Base-by-base conservation (phyloP, 106 monocot species). In the Dendrobium officinale region DNA sequence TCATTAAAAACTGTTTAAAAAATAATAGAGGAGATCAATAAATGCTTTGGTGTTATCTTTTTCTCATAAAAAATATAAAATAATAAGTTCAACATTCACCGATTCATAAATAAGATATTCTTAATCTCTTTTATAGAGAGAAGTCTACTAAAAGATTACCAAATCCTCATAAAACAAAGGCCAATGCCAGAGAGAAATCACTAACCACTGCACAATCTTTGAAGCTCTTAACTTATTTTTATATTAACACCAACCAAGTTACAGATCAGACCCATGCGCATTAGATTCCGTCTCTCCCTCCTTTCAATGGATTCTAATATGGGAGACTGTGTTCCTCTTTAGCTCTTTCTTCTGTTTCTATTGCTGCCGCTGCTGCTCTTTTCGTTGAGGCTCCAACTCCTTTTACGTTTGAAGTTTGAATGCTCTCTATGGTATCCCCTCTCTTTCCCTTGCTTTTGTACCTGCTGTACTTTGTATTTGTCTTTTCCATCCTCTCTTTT, bases 251-350 rank as follows among this genome's bases (percentile, higher is more conserved):
- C 75, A 85, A 75, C 70, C 33, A 87, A 87, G 82, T 85, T 78
- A 81, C 90, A 85, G 90, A 87, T 85, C 85, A 90, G 51, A 15
- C 15, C 51, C 13, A 51, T 51, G 51, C 1, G 15, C 82, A 76
- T 79, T 73, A 83, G 81, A 82, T 86, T 88, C 81, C 77, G 73
- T 78, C 70, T 73, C 77, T 75, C 33, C 37, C 73, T 77, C 41
- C 78, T 20, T 22, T 22, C 42, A 33, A 59, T 49, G 42, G 64
- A 72, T 55, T 70, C 42, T 67, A 8, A 26, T 67, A 59, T 74
- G 10, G 66, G 54, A 75, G 75, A 84, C 47, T 64, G 76, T 83
- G 74, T 84, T 22, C 73, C 19, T 55, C 77, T 85, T 77, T 54
- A 44, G 43, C 41, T 10, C 58, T 47, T 47, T 26, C 22, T 72